Evolutionary conservation across 306 rosid genomes (phyloP).

Genomic region (Prunus dulcis): DNA sequence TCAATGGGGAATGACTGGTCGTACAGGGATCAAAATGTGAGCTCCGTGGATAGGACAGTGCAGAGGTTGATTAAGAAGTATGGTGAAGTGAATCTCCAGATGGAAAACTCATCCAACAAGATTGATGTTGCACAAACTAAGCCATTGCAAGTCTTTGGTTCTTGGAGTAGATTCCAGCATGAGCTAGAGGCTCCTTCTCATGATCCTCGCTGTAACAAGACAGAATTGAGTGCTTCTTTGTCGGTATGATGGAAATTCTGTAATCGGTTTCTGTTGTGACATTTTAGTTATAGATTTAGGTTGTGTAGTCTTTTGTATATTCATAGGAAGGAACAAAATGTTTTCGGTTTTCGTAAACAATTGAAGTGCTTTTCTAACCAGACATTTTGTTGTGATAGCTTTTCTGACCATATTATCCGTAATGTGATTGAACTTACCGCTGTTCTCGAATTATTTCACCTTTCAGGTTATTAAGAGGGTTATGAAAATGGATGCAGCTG

Average conservation of each 20-base stretch:
- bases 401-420: not conserved
- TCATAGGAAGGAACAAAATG: not conserved
- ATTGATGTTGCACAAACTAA: too few relatives aligned
- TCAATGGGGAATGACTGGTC: not conserved
- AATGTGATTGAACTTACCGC: slow-evolving; percentile 5
- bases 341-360: not conserved
- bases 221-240: slow-evolving; percentile 55
- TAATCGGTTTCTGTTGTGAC: slow-evolving; percentile 7
- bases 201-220: slow-evolving; percentile 38
- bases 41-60: slow-evolving; percentile 1
- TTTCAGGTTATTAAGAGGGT: slow-evolving; percentile 53
- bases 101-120: not conserved
- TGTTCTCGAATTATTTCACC: not conserved
- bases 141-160: not conserved
- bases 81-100: slow-evolving; percentile 5
- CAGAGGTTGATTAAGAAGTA: slow-evolving; percentile 1
- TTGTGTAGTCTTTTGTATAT: not conserved
- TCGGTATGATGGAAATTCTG: slow-evolving; percentile 35
- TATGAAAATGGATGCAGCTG: slow-evolving; percentile 76
- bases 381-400: not conserved
- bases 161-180: slow-evolving; percentile 21
- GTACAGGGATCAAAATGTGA: not conserved
- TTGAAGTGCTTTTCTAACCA: not conserved
- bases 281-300: not conserved
- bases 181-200: slow-evolving; percentile 37